Conservation (phyloP, 768 basidiomycete species). For the Calocybe cyanea region DNA sequence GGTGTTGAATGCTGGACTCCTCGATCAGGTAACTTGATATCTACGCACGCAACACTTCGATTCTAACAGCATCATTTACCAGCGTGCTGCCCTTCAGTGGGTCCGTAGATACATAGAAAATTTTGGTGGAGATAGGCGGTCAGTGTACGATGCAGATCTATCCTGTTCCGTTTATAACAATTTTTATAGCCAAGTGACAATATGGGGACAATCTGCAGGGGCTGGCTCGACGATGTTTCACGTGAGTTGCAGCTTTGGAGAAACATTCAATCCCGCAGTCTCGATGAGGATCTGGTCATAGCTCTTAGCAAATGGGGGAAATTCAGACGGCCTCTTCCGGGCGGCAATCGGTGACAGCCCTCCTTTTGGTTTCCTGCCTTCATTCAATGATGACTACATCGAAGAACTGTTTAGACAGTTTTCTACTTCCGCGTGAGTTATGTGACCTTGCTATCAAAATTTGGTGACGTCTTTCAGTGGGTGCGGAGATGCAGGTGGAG, state of each 20-base stretch:
- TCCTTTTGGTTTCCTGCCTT: conserved; percentile 32
- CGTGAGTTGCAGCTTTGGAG: conserved; percentile 17
- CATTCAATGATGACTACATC: conserved; percentile 29
- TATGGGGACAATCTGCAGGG: conserved; percentile 41
- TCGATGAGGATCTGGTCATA: conserved; percentile 13
- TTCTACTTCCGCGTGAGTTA: conserved; percentile 29
- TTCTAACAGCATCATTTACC: not conserved
- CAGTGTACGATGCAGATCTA: not conserved
- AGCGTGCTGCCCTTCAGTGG: conserved; percentile 35
- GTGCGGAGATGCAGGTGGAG: conserved; percentile 20
- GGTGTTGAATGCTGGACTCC: conserved; percentile 32
- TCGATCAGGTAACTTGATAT: conserved; percentile 30
- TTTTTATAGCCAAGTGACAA: conserved; percentile 31
- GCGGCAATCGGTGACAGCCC: conserved; percentile 43
- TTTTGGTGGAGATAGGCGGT: conserved; percentile 36
- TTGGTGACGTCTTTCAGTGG: conserved; percentile 6
- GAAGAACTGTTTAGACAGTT: conserved; percentile 33
- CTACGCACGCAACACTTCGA: not conserved
- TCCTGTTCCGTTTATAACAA: not conserved
- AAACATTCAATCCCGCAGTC: not conserved
- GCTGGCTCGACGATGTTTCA: conserved; percentile 41
- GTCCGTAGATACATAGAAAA: conserved; percentile 31
- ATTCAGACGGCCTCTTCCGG: conserved; percentile 33
- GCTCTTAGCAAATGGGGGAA: conserved; percentile 36
- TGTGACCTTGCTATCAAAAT: not conserved